Percentiles rank a stretch among this genome's conserved stretches.
Evolutionary conservation across 2,329 filamentous ascomycete species (phyloP).

Genomic region (Chaetomium globosum): DNA sequence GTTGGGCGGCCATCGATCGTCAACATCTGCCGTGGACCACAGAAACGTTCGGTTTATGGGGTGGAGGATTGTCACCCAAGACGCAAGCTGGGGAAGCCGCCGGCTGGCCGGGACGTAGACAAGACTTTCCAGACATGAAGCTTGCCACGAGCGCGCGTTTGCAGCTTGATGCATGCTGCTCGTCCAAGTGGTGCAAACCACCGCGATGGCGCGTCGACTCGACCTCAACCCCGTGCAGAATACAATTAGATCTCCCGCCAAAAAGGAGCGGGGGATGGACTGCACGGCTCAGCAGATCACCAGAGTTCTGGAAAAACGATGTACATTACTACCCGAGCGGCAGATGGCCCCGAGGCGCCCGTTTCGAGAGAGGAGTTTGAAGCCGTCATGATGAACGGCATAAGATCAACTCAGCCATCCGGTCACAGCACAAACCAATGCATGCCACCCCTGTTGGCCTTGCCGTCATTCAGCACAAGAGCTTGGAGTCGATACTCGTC

Average conservation of each 20-base stretch:
- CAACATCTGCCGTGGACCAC: neutral
- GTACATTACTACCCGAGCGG: neutral
- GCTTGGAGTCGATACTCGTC: slow-evolving; percentile 48
- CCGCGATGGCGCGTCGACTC: slow-evolving; percentile 23
- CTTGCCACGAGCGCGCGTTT: neutral
- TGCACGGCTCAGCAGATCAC: neutral
- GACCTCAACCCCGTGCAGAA: slow-evolving; percentile 21
- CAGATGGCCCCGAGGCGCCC: slow-evolving; percentile 11
- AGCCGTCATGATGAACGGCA: slow-evolving; percentile 46
- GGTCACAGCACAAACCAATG: slow-evolving; percentile 49
- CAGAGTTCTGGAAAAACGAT: neutral
- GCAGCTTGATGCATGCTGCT: slow-evolving; percentile 4
- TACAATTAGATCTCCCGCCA: slow-evolving; percentile 21
- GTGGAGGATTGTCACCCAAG: neutral
- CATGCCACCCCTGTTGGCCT: slow-evolving; percentile 41
- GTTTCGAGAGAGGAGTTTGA: slow-evolving; percentile 39
- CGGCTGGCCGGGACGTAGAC: neutral
- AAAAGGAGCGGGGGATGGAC: slow-evolving; percentile 33
- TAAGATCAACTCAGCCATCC: slow-evolving; percentile 53
- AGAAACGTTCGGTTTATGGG: neutral
- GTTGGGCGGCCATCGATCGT: neutral
- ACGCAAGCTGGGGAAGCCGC: neutral
- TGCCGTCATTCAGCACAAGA: slow-evolving; percentile 42
- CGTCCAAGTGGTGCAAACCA: slow-evolving; percentile 33
- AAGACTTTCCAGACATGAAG: neutral